These are phyloP conservation scores for Alternaria atra DNA, from an alignment of 2,329 filamentous ascomycete species.

Conservation along the genomic window DNA sequence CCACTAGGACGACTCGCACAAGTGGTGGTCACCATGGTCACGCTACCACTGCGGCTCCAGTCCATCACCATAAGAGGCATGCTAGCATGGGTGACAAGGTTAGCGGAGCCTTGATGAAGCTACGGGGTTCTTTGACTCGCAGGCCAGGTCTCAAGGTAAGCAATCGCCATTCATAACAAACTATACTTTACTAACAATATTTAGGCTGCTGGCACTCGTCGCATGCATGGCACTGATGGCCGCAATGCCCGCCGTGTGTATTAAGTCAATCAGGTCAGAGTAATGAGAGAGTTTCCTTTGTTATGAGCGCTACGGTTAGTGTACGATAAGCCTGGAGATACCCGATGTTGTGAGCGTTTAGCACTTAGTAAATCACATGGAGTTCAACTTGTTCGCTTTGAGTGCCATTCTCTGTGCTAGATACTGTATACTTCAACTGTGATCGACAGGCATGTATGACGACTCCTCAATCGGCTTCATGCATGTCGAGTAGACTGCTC, in stretches of 20 bases:
- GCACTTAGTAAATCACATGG: constrained; percentile 9
- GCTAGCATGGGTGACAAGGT: constrained; percentile 79
- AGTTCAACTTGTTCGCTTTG: neutral
- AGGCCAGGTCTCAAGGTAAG: constrained; percentile 75
- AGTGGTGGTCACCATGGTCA: constrained; percentile 49
- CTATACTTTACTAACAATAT: constrained; percentile 8
- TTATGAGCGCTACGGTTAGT: constrained; percentile 9
- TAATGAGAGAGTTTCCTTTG: constrained; percentile 1
- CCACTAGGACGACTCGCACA: constrained; percentile 55
- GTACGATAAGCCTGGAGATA: constrained; percentile 29
- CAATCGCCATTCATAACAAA: neutral
- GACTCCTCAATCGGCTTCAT: neutral
- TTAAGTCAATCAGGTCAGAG: constrained; percentile 14
- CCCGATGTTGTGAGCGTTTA: constrained; percentile 23
- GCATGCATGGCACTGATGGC: constrained; percentile 79
- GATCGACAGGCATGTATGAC: neutral
- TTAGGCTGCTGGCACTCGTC: constrained; percentile 75
- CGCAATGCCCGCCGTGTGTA: constrained; percentile 57
- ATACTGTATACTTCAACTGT: neutral
- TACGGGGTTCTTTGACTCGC: constrained; percentile 74
- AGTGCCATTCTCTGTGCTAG: neutral
- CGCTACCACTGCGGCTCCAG: constrained; percentile 29
- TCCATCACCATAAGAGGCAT: constrained; percentile 72
- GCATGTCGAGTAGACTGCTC: neutral
- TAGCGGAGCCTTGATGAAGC: constrained; percentile 75